These are phyloP conservation scores for Solanum hybrid DNA, from an alignment of 305 asterid genomes.

Conservation along the genomic window DNA sequence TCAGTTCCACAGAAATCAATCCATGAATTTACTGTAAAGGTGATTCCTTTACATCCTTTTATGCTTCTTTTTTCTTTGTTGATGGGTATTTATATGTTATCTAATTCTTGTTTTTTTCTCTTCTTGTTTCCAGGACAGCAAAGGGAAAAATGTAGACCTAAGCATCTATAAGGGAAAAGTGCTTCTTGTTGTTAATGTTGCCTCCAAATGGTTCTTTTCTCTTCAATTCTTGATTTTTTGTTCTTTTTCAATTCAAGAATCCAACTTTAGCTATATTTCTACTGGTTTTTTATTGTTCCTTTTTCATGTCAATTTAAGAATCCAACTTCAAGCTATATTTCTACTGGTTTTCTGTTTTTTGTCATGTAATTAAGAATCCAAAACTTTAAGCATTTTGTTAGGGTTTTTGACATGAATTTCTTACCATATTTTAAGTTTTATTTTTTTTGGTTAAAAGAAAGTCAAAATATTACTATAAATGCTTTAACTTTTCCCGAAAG, in stretches of 20 bases:
- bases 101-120: background rate
- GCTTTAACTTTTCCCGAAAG: background rate
- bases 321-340: background rate
- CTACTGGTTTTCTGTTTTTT: background rate
- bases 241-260: background rate
- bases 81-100: background rate
- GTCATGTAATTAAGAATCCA: background rate
- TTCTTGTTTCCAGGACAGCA: conserved; percentile 40
- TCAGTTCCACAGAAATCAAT: conserved; percentile 46
- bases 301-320: background rate
- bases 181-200: conserved; percentile 90
- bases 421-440: background rate
- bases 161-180: conserved; percentile 63
- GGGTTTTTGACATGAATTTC: background rate
- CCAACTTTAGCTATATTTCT: background rate
- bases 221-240: background rate
- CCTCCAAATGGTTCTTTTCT: conserved; percentile 72
- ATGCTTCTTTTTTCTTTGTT: background rate
- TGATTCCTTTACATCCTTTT: background rate
- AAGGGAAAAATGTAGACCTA: conserved; percentile 62
- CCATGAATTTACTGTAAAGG: conserved; percentile 87
- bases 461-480: too few species aligned
- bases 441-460: background rate
- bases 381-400: background rate
- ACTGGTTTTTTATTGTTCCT: background rate